phyloP scores from a whole-genome alignment of 192 early-diverging fungal genomes.

The Gryganskiella cystojenkinii region DNA sequence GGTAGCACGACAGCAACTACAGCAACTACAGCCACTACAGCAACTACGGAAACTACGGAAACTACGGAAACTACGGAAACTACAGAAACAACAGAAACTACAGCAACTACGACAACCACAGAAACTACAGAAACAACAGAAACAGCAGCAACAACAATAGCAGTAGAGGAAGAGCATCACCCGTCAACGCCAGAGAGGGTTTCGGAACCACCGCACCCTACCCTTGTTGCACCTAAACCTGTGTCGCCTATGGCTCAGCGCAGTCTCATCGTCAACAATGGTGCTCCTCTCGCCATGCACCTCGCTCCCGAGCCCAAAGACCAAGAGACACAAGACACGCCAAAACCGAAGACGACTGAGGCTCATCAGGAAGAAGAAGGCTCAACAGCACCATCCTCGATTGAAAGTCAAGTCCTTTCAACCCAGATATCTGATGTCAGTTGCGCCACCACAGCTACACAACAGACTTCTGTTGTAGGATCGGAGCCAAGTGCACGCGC shows the following conservation, averaged over 20 bases:
- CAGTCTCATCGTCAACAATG: constrained; percentile 4
- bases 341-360: background rate
- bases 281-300: background rate
- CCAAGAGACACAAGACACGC: background rate
- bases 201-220: background rate
- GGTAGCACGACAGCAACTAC: no score
- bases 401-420: constrained; percentile 38
- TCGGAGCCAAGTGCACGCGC: background rate
- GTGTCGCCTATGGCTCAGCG: constrained; percentile 16
- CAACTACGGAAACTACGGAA: no score
- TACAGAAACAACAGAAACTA: background rate
- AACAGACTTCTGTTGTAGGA: background rate
- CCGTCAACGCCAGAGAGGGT: background rate
- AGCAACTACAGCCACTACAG: no score
- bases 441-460: background rate
- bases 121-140: background rate
- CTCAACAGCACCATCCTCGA: background rate
- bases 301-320: background rate
- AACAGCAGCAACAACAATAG: background rate
- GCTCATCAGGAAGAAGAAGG: background rate
- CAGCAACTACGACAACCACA: background rate
- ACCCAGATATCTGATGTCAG: constrained; percentile 30
- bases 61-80: no score
- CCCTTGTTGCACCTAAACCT: constrained; percentile 28
- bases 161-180: background rate